phyloP scores from a whole-genome alignment of 805 yeast species.

The Kregervanrija pseudodelftensis region DNA sequence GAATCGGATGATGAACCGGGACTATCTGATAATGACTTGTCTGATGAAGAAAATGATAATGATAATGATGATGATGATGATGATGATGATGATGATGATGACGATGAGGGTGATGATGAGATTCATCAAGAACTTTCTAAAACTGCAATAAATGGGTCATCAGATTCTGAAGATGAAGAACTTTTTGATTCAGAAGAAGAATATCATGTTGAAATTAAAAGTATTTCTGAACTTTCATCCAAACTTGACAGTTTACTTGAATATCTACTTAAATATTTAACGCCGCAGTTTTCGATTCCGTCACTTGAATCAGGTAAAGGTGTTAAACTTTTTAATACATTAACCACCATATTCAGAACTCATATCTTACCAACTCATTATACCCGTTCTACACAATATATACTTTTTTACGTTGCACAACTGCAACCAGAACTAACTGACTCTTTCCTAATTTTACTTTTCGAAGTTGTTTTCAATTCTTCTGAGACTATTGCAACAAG shows the following conservation, averaged over 20 bases:
- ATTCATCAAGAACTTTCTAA: slow-evolving; percentile 24
- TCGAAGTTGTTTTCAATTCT: slow-evolving; percentile 74
- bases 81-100: slow-evolving; percentile 17
- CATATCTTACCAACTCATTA: slow-evolving; percentile 88
- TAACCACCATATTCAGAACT: slow-evolving; percentile 69
- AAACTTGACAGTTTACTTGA: slow-evolving; percentile 70
- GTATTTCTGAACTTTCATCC: slow-evolving; percentile 45
- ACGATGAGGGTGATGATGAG: slow-evolving; percentile 33
- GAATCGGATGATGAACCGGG: slow-evolving; percentile 23
- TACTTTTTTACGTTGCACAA: slow-evolving; percentile 76
- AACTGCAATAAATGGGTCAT: slow-evolving; percentile 23
- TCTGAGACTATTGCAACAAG: slow-evolving; percentile 60
- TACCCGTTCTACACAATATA: slow-evolving; percentile 81
- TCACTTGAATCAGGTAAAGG: slow-evolving; percentile 56
- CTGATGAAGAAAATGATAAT: slow-evolving; percentile 24
- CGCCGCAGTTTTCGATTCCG: slow-evolving; percentile 41
- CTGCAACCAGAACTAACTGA: slow-evolving; percentile 77
- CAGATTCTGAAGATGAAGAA: slow-evolving; percentile 31
- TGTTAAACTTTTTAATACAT: slow-evolving; percentile 59
- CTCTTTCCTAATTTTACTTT: slow-evolving; percentile 70
- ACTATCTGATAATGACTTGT: slow-evolving; percentile 14
- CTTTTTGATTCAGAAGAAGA: slow-evolving; percentile 35
- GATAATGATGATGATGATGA: slow-evolving; percentile 27
- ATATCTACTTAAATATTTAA: slow-evolving; percentile 46
- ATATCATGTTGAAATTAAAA: slow-evolving; percentile 40